Base-by-base conservation (phyloP, 176 grass and related monocot genomes). In the Echinochloa phyllopogon region DNA sequence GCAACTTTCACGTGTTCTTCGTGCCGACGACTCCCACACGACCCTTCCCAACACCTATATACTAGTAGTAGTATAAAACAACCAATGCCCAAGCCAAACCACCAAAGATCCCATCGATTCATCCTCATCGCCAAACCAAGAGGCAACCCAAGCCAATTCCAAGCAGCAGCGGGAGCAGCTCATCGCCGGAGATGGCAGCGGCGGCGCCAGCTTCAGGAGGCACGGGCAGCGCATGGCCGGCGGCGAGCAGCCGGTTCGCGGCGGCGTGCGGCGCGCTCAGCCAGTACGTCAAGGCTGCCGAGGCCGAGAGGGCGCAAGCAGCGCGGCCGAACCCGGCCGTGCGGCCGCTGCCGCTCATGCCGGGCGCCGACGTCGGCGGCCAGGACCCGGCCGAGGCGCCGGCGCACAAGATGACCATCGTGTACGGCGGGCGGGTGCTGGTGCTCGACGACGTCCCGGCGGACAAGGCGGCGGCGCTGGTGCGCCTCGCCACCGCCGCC, bases 211-310 rank as follows among this genome's bases (percentile, higher is more conserved):
- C 43, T 42, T 6, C 81, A 5, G 81, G 12, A 29, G 62, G 14
- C 16, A 21, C 55, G 0, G 57, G 61, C 11, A 11, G n/a, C 4
- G 39, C 38, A 33, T 33, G 29, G 29, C 29, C 29, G 25, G 37
- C 39, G 1, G 17, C 42, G 25, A 59, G 17, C 51, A 69, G 85
- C 47, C 79, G 83, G n/a, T 90, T 93, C 71, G 66, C 76, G 13
- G 70, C 88, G 36, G 73, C 87, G 42, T 93, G 91, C 83, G 83
- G 65, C 27, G 81, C 80, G 11, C 85, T 87, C 10, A 91, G 92
- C 56, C 86, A 77, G 70, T 94, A 89, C 83, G 68, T 91, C 47
- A 94, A 59, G 86, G 92, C 87, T 41, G 85, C 87, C 4, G 75
- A 89, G n/a, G 82, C 84, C 15, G 82, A 89, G 64, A 41, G 21